Conservation (phyloP, 1,139 yeast species). For the Geotrichum fermentans region DNA sequence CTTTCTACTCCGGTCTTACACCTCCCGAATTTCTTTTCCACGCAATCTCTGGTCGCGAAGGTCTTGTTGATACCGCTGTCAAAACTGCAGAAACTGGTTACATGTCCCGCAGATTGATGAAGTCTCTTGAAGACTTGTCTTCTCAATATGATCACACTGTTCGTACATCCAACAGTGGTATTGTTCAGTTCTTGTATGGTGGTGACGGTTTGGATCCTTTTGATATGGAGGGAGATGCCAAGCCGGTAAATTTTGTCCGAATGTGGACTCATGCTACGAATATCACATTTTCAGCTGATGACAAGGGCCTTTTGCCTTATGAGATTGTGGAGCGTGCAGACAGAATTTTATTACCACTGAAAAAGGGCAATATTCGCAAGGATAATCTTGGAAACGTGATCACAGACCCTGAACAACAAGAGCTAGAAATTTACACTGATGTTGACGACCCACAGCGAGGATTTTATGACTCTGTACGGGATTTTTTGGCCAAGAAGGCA, state of each 20-base stretch:
- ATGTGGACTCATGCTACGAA: conserved; percentile 93
- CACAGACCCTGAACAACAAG: conserved; percentile 37
- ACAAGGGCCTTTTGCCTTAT: conserved; percentile 62
- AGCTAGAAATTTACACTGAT: conserved; percentile 49
- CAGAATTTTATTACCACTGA: conserved; percentile 56
- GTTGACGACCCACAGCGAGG: conserved; percentile 81
- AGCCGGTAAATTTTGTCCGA: conserved; percentile 86
- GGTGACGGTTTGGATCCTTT: conserved; percentile 98
- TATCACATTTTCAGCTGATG: conserved; percentile 57
- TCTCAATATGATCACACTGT: conserved; percentile 93
- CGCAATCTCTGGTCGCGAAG: conserved; percentile 99
- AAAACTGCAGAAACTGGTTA: conserved; percentile 99
- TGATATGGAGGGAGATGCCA: conserved; percentile 99
- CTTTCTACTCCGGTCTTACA: conserved; percentile 86
- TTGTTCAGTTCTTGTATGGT: conserved; percentile 96
- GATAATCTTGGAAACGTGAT: conserved; percentile 70
- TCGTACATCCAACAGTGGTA: conserved; percentile 89
- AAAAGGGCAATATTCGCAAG: conserved; percentile 53
- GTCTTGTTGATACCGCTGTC: conserved; percentile 97
- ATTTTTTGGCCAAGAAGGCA: conserved; percentile 57
- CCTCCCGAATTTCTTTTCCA: conserved; percentile 98
- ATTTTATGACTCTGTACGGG: conserved; percentile 69
- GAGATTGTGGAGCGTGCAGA: conserved; percentile 57
- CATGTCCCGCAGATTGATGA: conserved; percentile 98
- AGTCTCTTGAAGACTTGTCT: conserved; percentile 92